Conservation (phyloP, 2,329 filamentous ascomycete genomes). For the Aspergillus piperis region DNA sequence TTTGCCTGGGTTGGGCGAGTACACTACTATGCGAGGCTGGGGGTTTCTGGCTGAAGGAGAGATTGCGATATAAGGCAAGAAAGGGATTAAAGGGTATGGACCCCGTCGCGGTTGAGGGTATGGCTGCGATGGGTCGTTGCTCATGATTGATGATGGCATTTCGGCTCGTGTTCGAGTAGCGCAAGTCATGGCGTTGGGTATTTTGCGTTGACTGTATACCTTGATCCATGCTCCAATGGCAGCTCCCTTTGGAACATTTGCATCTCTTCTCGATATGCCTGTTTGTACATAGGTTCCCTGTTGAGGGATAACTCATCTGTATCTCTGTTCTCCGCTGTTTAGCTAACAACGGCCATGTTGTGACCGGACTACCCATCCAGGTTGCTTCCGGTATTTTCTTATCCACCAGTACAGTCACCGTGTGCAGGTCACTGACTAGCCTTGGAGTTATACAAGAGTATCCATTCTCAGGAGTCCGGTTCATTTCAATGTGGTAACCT, state of each 20-base stretch:
- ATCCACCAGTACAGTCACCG: background rate
- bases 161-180: constrained; percentile 4
- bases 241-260: background rate
- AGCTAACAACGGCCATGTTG: background rate
- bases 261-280: constrained; percentile 5
- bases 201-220: constrained; percentile 17
- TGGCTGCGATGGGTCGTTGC: constrained; percentile 1
- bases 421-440: background rate
- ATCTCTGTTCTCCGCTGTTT: background rate
- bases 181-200: constrained; percentile 25
- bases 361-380: background rate
- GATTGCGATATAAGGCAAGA: background rate
- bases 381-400: background rate
- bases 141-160: constrained; percentile 20
- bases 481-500: background rate
- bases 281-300: constrained; percentile 13
- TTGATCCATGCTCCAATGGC: constrained; percentile 9
- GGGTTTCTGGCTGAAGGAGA: background rate
- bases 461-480: background rate
- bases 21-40: background rate
- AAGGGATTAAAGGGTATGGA: background rate
- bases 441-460: background rate
- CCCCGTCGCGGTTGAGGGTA: background rate
- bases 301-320: background rate
- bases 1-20: background rate